Percentiles rank a stretch among this genome's conserved stretches.
These are phyloP conservation scores for Raffaelea arxii DNA, from an alignment of 2,329 filamentous ascomycete species.

Conservation along the genomic window DNA sequence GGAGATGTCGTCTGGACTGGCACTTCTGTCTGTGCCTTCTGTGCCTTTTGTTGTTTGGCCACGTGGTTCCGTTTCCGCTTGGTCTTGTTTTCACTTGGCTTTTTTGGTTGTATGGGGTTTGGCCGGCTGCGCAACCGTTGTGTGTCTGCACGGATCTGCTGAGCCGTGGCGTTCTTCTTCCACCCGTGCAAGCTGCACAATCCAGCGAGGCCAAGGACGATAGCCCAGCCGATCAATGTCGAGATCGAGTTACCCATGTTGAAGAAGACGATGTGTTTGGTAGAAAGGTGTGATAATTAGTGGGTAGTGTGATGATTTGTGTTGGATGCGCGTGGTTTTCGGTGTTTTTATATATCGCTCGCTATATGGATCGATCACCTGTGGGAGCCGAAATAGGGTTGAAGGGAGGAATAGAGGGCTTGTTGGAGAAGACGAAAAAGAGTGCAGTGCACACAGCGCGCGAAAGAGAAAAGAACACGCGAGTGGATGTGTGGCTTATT, in stretches of 20 bases:
- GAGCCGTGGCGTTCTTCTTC: constrained; percentile 19
- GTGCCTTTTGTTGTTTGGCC: constrained; percentile 16
- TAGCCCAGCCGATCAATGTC: constrained; percentile 22
- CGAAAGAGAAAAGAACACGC: too few relatives aligned
- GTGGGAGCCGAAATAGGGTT: too few relatives aligned
- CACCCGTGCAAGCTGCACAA: constrained; percentile 11
- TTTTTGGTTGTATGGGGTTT: too few relatives aligned
- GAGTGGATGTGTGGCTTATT: too few relatives aligned
- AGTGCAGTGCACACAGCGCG: too few relatives aligned
- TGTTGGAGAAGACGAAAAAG: too few relatives aligned
- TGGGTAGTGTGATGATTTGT: too few relatives aligned
- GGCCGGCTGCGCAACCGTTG: background rate
- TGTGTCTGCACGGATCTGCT: constrained; percentile 3
- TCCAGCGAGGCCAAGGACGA: constrained; percentile 18
- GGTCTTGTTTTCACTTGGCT: constrained; percentile 22
- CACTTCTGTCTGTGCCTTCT: constrained; percentile 21
- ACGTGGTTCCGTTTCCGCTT: constrained; percentile 29
- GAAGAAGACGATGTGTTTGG: background rate
- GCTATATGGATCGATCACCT: too few relatives aligned
- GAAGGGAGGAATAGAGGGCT: too few relatives aligned
- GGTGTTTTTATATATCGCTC: too few relatives aligned
- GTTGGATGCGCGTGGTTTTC: too few relatives aligned
- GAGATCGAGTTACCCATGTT: constrained; percentile 26
- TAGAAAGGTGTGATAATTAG: background rate
- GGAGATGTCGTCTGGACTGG: constrained; percentile 8